Percentiles rank a stretch among this genome's conserved stretches.
Conservation (phyloP, 306 rosid species). For the Luffa acutangula region DNA sequence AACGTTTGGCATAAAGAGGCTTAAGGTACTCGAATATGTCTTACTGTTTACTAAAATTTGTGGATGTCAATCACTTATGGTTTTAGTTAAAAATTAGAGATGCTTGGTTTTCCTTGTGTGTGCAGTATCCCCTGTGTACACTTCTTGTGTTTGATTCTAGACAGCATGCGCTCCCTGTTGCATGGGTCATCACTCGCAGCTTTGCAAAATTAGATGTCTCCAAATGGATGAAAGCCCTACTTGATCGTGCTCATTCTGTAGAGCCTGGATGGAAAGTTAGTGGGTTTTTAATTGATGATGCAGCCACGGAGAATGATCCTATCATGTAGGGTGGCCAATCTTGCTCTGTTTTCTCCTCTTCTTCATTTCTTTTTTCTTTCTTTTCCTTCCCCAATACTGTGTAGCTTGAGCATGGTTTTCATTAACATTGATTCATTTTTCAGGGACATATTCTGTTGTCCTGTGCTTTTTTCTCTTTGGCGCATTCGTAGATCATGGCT, state of each 20-base stretch:
- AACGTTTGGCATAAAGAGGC: conserved; percentile 81
- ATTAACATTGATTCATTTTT: conserved; percentile 19
- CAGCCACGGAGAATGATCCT: conserved; percentile 77
- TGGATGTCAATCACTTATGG: background rate
- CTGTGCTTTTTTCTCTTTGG: conserved; percentile 84
- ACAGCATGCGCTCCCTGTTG: conserved; percentile 91
- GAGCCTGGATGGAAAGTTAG: conserved; percentile 81
- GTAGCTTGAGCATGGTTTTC: background rate
- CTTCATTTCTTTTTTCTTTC: background rate
- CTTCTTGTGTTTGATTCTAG: conserved; percentile 89
- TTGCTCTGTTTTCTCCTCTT: conserved; percentile 14
- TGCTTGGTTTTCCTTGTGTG: conserved; percentile 18
- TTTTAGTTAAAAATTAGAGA: conserved; percentile 8
- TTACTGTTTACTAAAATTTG: background rate
- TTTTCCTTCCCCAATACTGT: background rate
- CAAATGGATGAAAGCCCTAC: conserved; percentile 77
- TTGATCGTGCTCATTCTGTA: conserved; percentile 49
- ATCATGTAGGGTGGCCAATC: conserved; percentile 47
- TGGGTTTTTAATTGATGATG: conserved; percentile 83
- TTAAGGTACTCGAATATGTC: conserved; percentile 43
- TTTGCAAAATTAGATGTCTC: conserved; percentile 70
- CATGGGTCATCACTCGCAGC: conserved; percentile 94
- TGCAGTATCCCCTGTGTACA: conserved; percentile 92
- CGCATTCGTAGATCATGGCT: conserved; percentile 90
- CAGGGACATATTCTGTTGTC: conserved; percentile 79